Percentiles rank a stretch among this genome's conserved stretches.
Evolutionary conservation across 345 rosid genomes (phyloP).

Genomic region (Noccaea bulbosa): DNA sequence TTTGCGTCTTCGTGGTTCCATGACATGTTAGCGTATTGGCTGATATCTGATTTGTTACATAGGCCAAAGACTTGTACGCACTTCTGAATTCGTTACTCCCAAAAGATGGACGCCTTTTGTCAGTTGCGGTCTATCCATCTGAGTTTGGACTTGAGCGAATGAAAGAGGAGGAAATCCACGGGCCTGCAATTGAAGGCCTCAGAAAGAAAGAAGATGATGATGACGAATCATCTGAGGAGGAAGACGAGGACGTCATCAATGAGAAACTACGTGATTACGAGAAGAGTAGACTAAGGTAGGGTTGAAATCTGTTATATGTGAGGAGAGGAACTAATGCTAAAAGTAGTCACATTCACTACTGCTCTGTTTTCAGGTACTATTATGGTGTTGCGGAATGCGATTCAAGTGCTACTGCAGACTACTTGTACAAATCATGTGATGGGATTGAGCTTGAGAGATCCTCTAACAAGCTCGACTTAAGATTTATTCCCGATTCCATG

Average conservation of each 20-base stretch:
- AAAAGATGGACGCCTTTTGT: constrained; percentile 71
- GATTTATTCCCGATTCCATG: constrained; percentile 91
- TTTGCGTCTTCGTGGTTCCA: not conserved
- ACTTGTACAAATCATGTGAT: constrained; percentile 80
- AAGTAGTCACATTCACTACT: not conserved
- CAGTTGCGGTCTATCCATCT: constrained; percentile 84
- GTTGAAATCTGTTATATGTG: constrained; percentile 4
- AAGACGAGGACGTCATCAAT: constrained; percentile 49
- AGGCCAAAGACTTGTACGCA: constrained; percentile 90
- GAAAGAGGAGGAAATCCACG: constrained; percentile 92
- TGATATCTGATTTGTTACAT: constrained; percentile 23
- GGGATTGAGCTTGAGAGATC: constrained; percentile 92
- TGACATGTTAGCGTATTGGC: not conserved
- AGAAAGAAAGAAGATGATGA: constrained; percentile 50
- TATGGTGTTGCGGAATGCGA: constrained; percentile 88
- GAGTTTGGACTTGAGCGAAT: constrained; percentile 88
- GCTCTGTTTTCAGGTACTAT: constrained; percentile 62
- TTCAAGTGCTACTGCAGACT: constrained; percentile 79
- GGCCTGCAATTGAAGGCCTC: constrained; percentile 76
- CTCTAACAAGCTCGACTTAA: constrained; percentile 86
- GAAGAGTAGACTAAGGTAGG: constrained; percentile 78
- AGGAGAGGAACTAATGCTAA: not conserved
- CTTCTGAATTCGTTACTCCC: constrained; percentile 80
- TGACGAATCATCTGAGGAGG: constrained; percentile 29
- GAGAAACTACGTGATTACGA: constrained; percentile 81